Evolutionary conservation across 345 rosid genomes (phyloP), one percentile per base, ranked within the genome.

Genomic region (Populus davidiana): DNA sequence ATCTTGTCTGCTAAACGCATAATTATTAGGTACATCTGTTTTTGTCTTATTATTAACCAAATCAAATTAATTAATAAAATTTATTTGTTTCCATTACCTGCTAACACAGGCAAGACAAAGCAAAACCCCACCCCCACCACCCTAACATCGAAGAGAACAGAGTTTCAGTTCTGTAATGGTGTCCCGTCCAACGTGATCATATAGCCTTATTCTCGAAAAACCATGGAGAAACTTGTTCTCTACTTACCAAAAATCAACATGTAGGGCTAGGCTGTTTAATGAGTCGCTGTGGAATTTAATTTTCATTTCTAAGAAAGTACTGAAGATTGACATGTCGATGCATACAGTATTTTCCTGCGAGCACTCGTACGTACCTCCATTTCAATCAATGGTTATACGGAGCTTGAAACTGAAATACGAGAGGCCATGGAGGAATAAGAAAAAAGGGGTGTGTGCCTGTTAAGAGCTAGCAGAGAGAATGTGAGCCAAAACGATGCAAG

Each of bases 161-260:
- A 54, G 80, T 67, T 76, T 78, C 71, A 20, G n/a, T 80, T 79
- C 77, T 81, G 84, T 78, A 81, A 81, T 74, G 71, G 81, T 47
- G 82, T 14, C 56, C 33, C 33, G 47, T 44, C 56, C 41, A 54
- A 20, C 68, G 11, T 38, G 38, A 29, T 29, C 44, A 41, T 41
- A 16, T 17, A 31, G 17, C 3, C 21, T 17, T 8, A 36, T 64
- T 63, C 75, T 80, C 67, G 69, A 80, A 73, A 25, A 77, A 7
- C 25, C 49, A 76, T 61, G 65, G 25, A 41, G 18, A 14, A 27
- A n/a, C 23, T 59, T 27, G 36, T 41, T 27, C 66, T 43, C 17
- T 44, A 35, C 25, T 18, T 1, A 17, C 5, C 6, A 0, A 0
- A 16, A 47, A 47, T 14, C 18, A 47, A 47, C 50, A 43, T 13